Evolutionary conservation across 805 yeast genomes (phyloP).

Genomic region (Nakazawaea populi): DNA sequence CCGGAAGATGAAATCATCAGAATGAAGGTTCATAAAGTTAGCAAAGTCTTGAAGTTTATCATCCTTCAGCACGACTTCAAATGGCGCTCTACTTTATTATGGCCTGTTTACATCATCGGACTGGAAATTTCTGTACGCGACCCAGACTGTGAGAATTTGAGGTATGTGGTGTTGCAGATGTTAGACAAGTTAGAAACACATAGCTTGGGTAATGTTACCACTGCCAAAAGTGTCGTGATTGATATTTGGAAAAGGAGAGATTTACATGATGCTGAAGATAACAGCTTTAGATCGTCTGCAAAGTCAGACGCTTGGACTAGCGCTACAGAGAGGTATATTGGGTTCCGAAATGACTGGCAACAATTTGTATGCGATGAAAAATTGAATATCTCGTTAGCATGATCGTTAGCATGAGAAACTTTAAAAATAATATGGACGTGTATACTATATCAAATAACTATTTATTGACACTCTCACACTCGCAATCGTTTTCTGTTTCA

Average conservation of each 20-base stretch:
- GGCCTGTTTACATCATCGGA: constrained; percentile 25
- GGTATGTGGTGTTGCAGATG: constrained; percentile 21
- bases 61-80: constrained; percentile 22
- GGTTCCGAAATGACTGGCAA: constrained; percentile 27
- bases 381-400: constrained; percentile 21
- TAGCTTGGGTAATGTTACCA: constrained; percentile 25
- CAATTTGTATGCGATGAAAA: constrained; percentile 23
- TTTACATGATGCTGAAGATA: constrained; percentile 17
- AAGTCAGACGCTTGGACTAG: background rate
- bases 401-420: background rate
- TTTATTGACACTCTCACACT: background rate
- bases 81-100: constrained; percentile 26
- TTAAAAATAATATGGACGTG: background rate
- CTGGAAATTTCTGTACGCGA: constrained; percentile 20
- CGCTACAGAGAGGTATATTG: background rate
- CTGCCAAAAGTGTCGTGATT: constrained; percentile 19
- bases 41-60: constrained; percentile 20
- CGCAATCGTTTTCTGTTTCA: background rate
- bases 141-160: constrained; percentile 22
- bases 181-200: constrained; percentile 20
- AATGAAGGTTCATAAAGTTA: constrained; percentile 15
- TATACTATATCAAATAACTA: background rate
- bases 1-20: constrained; percentile 19
- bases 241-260: constrained; percentile 27
- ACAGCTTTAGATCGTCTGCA: constrained; percentile 1